Conservation (phyloP, 140 eudicot species). For the Anethum foeniculum region DNA sequence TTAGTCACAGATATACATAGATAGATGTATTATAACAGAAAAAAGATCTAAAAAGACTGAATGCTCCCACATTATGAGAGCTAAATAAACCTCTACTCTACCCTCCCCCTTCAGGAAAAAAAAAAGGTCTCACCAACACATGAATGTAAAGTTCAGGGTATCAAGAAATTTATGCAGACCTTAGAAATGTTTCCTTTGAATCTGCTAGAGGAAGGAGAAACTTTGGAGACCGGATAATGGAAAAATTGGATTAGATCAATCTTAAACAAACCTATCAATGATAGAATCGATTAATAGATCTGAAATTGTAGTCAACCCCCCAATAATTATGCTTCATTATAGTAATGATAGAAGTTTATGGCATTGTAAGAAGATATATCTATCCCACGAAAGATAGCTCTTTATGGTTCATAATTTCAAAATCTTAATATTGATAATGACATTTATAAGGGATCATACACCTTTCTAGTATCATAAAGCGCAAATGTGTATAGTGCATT, state of each 20-base stretch:
- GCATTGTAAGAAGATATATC: background rate
- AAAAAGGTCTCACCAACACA: too few relatives aligned
- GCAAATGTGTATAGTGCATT: background rate
- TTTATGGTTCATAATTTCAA: background rate
- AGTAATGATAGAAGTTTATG: background rate
- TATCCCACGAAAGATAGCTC: background rate
- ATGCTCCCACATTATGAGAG: background rate
- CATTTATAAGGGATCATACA: background rate
- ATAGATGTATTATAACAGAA: too few relatives aligned
- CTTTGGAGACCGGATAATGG: background rate
- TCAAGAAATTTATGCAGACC: too few relatives aligned
- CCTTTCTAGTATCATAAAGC: background rate
- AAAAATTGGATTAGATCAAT: background rate
- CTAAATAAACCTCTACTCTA: too few relatives aligned
- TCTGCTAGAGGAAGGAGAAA: background rate
- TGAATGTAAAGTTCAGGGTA: too few relatives aligned
- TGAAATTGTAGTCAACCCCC: background rate
- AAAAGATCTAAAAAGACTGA: too few relatives aligned
- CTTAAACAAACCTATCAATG: too few relatives aligned
- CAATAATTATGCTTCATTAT: background rate
- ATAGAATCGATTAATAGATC: background rate
- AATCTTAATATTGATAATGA: background rate
- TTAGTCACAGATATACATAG: background rate
- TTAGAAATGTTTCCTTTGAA: background rate
- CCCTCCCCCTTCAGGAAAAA: too few relatives aligned